phyloP scores from a whole-genome alignment of 2,329 filamentous ascomycete genomes.

The Venturia effusa region DNA sequence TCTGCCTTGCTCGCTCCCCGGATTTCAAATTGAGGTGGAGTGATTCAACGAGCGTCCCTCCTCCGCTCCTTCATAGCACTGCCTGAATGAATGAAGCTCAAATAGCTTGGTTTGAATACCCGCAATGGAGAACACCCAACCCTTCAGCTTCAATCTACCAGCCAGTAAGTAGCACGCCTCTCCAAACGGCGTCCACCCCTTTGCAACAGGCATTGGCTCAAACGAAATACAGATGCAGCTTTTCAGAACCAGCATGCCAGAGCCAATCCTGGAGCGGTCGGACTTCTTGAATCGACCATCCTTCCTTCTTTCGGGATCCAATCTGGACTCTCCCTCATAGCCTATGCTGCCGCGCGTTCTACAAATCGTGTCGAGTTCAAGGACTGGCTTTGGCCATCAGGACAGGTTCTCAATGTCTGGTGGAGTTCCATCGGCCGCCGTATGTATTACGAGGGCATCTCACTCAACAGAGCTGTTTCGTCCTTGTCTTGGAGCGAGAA shows the following conservation, averaged over 20 bases:
- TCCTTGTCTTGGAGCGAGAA: constrained; percentile 39
- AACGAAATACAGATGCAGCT: background rate
- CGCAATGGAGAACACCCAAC: background rate
- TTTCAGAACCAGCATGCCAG: background rate
- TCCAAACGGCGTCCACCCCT: background rate
- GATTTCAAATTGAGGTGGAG: constrained; percentile 1
- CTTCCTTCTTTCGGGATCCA: constrained; percentile 45
- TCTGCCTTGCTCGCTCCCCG: background rate
- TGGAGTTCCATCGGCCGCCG: constrained; percentile 47
- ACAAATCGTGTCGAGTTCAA: constrained; percentile 49
- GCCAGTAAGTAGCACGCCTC: background rate
- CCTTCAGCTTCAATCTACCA: constrained; percentile 1
- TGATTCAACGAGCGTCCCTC: background rate
- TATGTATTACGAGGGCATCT: constrained; percentile 34
- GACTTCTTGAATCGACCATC: constrained; percentile 42
- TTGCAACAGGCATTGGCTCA: background rate
- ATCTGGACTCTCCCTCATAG: constrained; percentile 39
- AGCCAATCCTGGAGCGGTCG: constrained; percentile 23
- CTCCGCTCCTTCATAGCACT: background rate
- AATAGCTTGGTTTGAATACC: background rate
- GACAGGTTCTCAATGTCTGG: constrained; percentile 48
- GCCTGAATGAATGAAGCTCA: background rate
- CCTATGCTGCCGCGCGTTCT: constrained; percentile 41
- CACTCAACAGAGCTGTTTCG: constrained; percentile 31
- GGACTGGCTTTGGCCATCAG: constrained; percentile 48